Conservation (phyloP, 257 asterid species). For the Solanum microdontum region DNA sequence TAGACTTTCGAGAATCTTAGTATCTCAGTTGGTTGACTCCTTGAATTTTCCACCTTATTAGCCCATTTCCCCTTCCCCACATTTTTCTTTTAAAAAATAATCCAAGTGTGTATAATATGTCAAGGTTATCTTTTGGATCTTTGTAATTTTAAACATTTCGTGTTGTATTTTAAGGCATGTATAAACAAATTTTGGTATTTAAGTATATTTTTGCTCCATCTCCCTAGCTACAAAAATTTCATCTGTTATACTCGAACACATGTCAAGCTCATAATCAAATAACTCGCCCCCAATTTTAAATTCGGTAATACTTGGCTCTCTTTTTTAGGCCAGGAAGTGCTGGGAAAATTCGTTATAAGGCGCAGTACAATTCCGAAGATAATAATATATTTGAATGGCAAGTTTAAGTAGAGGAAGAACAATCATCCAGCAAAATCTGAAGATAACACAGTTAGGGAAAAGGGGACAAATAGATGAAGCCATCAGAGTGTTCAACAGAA, state of each 20-base stretch:
- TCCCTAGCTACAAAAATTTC: neutral
- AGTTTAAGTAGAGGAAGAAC: slow-evolving; percentile 2
- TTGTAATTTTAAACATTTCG: neutral
- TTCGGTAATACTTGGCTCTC: neutral
- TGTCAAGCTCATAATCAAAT: neutral
- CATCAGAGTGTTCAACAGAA: slow-evolving; percentile 12
- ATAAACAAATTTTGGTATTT: neutral
- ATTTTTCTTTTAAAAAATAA: neutral
- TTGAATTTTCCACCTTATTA: too few species aligned
- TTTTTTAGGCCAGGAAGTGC: neutral
- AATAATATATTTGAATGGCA: neutral
- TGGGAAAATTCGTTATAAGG: neutral
- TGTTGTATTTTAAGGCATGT: neutral
- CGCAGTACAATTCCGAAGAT: neutral
- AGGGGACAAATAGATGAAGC: slow-evolving; percentile 25
- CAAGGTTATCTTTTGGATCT: neutral
- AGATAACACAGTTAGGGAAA: slow-evolving; percentile 21
- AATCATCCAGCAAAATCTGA: slow-evolving; percentile 12
- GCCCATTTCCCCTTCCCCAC: neutral
- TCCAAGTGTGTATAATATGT: neutral
- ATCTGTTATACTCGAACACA: neutral
- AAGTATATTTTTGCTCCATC: neutral
- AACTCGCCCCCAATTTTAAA: too few species aligned
- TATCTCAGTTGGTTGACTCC: neutral
- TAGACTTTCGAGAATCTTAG: neutral